Percentiles rank a stretch among this genome's conserved stretches.
Evolutionary conservation across 257 asterid genomes (phyloP).

Genomic region (Apocynum venetum): DNA sequence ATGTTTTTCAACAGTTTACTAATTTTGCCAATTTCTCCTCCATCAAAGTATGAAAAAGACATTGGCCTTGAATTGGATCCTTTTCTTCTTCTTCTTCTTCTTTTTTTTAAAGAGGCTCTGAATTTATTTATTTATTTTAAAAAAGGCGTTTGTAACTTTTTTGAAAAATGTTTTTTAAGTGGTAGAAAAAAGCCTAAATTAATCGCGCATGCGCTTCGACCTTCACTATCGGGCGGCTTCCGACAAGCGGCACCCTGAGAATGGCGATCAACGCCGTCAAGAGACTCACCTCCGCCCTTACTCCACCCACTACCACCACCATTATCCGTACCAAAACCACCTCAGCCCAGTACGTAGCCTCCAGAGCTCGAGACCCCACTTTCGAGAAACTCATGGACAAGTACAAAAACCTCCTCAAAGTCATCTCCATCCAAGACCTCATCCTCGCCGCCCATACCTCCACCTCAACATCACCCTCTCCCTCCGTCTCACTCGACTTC

Average conservation of each 20-base stretch:
- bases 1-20: no score
- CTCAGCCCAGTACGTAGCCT: constrained; percentile 58
- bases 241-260: background rate
- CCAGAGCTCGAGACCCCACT: constrained; percentile 77
- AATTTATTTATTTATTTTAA: no score
- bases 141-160: no score
- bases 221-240: background rate
- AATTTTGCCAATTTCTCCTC: no score
- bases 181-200: no score
- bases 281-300: background rate
- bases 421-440: constrained; percentile 70
- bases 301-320: constrained; percentile 15
- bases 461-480: constrained; percentile 31
- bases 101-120: no score
- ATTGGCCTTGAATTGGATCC: no score
- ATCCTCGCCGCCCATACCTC: constrained; percentile 40
- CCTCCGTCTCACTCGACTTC: constrained; percentile 65
- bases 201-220: background rate
- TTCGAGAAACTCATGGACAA: constrained; percentile 86
- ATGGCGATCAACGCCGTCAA: constrained; percentile 12
- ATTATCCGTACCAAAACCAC: constrained; percentile 67
- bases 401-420: constrained; percentile 71
- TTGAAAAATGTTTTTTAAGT: no score
- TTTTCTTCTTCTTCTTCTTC: no score
- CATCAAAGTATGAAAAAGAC: no score